Evolutionary conservation across 2,329 filamentous ascomycete genomes (phyloP).

Genomic region (Pezicula radicicola): DNA sequence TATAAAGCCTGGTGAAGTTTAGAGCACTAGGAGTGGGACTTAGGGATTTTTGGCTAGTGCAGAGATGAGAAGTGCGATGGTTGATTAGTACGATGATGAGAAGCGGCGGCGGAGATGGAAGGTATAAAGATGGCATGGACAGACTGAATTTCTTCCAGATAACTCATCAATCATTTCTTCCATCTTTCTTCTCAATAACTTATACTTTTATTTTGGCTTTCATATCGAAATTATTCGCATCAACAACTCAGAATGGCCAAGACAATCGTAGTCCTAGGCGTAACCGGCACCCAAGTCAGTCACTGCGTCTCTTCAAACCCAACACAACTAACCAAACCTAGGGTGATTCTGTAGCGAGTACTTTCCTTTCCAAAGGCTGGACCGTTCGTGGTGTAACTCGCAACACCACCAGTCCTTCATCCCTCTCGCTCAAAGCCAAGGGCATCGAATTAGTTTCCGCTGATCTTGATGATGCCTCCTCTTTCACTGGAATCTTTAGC

Average conservation of each 20-base stretch:
- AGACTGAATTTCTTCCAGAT: no score
- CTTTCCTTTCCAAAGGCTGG: slow-evolving; percentile 42
- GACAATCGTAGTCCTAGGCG: slow-evolving; percentile 50
- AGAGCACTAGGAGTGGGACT: no score
- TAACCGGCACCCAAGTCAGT: slow-evolving; percentile 49
- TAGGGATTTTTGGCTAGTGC: no score
- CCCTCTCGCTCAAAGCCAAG: slow-evolving; percentile 33
- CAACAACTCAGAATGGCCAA: slow-evolving; percentile 2
- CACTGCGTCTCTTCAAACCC: not conserved
- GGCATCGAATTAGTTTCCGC: slow-evolving; percentile 40
- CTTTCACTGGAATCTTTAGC: slow-evolving; percentile 28
- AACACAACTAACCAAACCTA: slow-evolving; percentile 16
- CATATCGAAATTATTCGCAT: no score
- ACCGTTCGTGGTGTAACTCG: slow-evolving; percentile 45
- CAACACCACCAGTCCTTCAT: slow-evolving; percentile 36
- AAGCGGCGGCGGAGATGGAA: no score
- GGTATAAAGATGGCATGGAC: no score
- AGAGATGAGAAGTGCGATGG: no score
- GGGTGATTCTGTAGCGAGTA: slow-evolving; percentile 42
- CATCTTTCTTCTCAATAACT: no score
- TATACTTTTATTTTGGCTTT: no score
- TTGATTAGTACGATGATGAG: no score
- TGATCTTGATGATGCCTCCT: slow-evolving; percentile 15
- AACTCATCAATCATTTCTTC: no score
- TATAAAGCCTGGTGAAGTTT: no score